Evolutionary conservation across 495 filamentous ascomycete species (phyloP), one percentile per base, ranked within the genome.

Genomic region (Tetracladium marchalianum): DNA sequence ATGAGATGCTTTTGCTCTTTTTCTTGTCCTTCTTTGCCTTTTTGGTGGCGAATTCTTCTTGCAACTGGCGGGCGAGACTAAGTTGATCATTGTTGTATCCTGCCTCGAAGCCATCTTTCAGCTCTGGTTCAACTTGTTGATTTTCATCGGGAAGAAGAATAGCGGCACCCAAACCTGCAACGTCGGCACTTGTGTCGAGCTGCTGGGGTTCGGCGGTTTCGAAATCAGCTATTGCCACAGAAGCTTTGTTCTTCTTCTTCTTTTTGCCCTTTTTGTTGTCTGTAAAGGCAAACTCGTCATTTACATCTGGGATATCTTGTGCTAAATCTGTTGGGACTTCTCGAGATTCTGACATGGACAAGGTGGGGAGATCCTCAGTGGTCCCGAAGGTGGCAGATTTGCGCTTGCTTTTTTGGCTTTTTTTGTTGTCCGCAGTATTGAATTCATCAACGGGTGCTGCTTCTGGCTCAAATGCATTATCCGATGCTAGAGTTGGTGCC

Each of bases 1-100:
- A 35, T 43, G 55, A 48, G 34, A 55, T 34, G 34, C 39, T 33
- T 50, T 44, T 41, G 18, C 39, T 52, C 49, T 38, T 68, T 18
- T 66, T 66, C 53, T 65, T 65, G 41, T 69, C 72, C 41, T 53
- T 65, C 50, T 65, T 69, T 39, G 70, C 62, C 18, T 62, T 50
- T 42, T 67, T 66, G 39, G 44, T 59, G 36, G 59, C 44, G 47
- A 64, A 54, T 58, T 57, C 60, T 60, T 63, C 55, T 52, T 61
- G 39, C 53, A 63, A 35, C 37, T 47, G 46, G 19, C 42, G 44
- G 4, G 51, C 54, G 31, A 59, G 47, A 39, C 38, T 46, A 13
- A 56, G 47, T 32, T 50, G 40, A 19, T 52, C 41, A 34, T 55
- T 16, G 4, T 57, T 38, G 34, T 58, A 55, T 6, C 48, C 49